Conservation (phyloP, 352 stramenopile genomes). For the Globisporangium barbulae region DNA sequence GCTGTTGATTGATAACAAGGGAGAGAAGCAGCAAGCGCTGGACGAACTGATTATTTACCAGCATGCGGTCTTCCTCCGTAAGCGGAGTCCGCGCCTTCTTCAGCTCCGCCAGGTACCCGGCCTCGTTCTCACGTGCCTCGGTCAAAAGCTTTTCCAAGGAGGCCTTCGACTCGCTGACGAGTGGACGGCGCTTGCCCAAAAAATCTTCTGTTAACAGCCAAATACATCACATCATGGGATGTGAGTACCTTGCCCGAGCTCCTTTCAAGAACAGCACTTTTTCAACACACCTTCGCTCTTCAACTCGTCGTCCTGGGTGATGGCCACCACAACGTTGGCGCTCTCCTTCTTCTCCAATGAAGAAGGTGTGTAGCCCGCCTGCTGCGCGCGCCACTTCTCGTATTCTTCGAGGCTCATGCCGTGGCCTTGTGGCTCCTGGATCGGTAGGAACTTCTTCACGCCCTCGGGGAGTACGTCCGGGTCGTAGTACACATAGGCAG, state of each 20-base stretch:
- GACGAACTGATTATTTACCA: constrained; percentile 35
- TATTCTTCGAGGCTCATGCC: constrained; percentile 88
- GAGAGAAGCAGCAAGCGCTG: background rate
- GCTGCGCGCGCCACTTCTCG: constrained; percentile 78
- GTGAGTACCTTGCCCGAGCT: constrained; percentile 2
- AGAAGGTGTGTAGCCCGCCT: constrained; percentile 37
- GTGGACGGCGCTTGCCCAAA: constrained; percentile 5
- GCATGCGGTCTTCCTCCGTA: constrained; percentile 72
- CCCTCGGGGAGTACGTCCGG: constrained; percentile 71
- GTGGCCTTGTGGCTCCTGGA: constrained; percentile 76
- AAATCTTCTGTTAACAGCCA: constrained; percentile 25
- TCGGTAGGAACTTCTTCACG: constrained; percentile 77
- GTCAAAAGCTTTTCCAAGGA: constrained; percentile 73
- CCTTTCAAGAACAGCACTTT: background rate
- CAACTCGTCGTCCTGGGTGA: constrained; percentile 6
- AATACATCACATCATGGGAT: constrained; percentile 17
- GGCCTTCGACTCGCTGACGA: constrained; percentile 51
- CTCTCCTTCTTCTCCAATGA: constrained; percentile 37
- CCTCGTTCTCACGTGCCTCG: constrained; percentile 79
- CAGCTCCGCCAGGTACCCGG: constrained; percentile 70
- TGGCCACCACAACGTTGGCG: background rate
- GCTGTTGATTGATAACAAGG: background rate
- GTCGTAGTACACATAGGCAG: constrained; percentile 85
- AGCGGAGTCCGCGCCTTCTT: constrained; percentile 48
- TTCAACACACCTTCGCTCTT: constrained; percentile 25